Evolutionary conservation across 805 yeast genomes (phyloP), one percentile per base, ranked within the genome.

Genomic region (Nakazawaea peltata): DNA sequence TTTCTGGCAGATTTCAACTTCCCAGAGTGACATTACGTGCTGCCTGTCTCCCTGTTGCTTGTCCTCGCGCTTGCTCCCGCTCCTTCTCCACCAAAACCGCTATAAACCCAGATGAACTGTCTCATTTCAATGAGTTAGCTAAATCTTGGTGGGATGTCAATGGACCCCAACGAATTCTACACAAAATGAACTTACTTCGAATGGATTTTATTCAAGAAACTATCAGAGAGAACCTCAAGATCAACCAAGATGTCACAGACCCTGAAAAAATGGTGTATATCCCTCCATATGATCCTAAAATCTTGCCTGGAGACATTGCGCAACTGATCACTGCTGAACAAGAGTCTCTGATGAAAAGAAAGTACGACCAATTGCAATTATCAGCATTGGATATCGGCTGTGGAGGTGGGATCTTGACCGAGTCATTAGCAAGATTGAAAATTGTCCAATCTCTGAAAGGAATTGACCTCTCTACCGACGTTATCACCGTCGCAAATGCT

Each of bases 101-200:
- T 4, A 67, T 76, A 4, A 68, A 77, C 0, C 61, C 59, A 6
- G 74, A 77, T 5, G 97, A 90, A 52, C 65, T 79, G 54, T 58
- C 69, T 8, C 97, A 92, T 56, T 92, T 92, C 58, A 77, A 83
- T 46, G 74, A 79, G 23, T 65, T 92, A 30, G 98, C 99, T 1
- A 66, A 81, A n/a, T 59, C 85, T n/a, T 92, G 99, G 99, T 92
- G 99, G 98, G 95, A 92, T 48, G 77, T 83, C 11, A 60, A 77
- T 44, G 98, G 98, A 0, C 81, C 97, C 1, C 97, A 92, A 53
- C 64, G 98, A 26, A 84, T 92, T 37, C 68, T 92, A 28, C 97
- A 92, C 59, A 83, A 87, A 59, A 90, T 92, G 98, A 92, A 92
- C 54, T 63, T 85, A 33, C 65, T 85, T 35, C 64, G 98, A 43